These are phyloP conservation scores for Apiotrichum brassicae DNA, from an alignment of 1,284 basidiomycete genomes.

Conservation along the genomic window DNA sequence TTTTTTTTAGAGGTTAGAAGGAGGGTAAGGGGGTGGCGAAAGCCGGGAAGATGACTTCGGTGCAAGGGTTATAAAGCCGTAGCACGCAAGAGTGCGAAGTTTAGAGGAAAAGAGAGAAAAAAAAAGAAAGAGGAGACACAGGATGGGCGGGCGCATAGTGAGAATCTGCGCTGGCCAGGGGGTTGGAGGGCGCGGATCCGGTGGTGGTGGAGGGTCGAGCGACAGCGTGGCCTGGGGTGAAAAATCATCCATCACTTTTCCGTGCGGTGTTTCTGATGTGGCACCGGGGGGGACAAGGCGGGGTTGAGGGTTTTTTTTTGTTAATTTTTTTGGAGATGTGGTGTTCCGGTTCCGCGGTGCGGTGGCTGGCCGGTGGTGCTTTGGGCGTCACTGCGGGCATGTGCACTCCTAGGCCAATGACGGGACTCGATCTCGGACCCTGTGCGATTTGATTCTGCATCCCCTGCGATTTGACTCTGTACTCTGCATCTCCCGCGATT, in stretches of 20 bases:
- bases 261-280: background rate
- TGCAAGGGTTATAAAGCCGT: background rate
- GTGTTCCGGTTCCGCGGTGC: too few relatives aligned
- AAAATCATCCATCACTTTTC: background rate
- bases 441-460: too few relatives aligned
- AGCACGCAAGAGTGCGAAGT: conserved; percentile 1
- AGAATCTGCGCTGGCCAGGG: background rate
- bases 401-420: background rate
- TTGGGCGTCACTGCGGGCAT: background rate
- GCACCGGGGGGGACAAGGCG: too few relatives aligned
- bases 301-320: too few relatives aligned
- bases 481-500: too few relatives aligned
- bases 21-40: conserved; percentile 6
- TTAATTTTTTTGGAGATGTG: too few relatives aligned
- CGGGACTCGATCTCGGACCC: too few relatives aligned
- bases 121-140: background rate
- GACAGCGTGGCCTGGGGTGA: background rate
- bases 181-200: background rate
- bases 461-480: too few relatives aligned
- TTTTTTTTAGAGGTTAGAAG: conserved; percentile 6
- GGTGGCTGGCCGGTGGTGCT: background rate
- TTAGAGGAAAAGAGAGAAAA: background rate
- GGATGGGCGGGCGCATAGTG: too few relatives aligned
- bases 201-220: background rate
- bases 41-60: background rate